A percentile compares a stretch with the other conserved stretches of the same genome.
phyloP scores from a whole-genome alignment of 768 basidiomycete genomes.

The Tulasnella sp. region DNA sequence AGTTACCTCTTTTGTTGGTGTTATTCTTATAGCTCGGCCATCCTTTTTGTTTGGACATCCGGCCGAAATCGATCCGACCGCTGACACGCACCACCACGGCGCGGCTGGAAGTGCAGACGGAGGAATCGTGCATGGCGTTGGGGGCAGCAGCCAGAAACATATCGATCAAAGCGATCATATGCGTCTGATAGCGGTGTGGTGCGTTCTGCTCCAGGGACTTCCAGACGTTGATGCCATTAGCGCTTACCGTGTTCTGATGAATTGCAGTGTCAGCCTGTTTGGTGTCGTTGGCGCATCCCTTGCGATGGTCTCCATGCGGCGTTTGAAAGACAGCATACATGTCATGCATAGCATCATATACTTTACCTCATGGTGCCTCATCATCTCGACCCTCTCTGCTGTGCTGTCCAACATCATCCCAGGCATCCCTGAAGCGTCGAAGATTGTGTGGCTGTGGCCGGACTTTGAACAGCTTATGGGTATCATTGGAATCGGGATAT shows the following conservation, averaged over 20 bases:
- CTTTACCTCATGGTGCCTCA: slow-evolving; percentile 28
- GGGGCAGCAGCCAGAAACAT: not conserved
- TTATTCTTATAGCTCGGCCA: slow-evolving; percentile 32
- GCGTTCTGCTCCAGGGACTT: not conserved
- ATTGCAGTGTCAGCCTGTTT: slow-evolving; percentile 19
- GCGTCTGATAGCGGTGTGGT: slow-evolving; percentile 21
- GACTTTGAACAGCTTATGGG: slow-evolving; percentile 1
- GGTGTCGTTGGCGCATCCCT: slow-evolving; percentile 24
- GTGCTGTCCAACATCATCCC: not conserved
- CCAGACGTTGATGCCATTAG: not conserved
- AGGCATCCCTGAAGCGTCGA: not conserved
- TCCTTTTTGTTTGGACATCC: slow-evolving; percentile 29
- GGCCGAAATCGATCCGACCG: not conserved
- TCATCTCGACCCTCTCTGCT: slow-evolving; percentile 13
- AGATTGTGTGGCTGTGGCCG: slow-evolving; percentile 21
- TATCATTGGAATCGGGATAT: slow-evolving; percentile 15
- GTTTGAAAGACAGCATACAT: slow-evolving; percentile 8
- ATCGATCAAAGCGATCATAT: not conserved
- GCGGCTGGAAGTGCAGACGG: slow-evolving; percentile 1
- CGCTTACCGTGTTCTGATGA: not conserved
- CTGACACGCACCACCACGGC: not conserved
- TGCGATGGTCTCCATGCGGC: slow-evolving; percentile 28
- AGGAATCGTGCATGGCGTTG: not conserved
- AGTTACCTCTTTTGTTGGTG: slow-evolving; percentile 31
- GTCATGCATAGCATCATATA: slow-evolving; percentile 27